A percentile compares a stretch with the other conserved stretches of the same genome.
phyloP scores from a whole-genome alignment of 73 alveolate genomes.

The Stentor roeselii region DNA sequence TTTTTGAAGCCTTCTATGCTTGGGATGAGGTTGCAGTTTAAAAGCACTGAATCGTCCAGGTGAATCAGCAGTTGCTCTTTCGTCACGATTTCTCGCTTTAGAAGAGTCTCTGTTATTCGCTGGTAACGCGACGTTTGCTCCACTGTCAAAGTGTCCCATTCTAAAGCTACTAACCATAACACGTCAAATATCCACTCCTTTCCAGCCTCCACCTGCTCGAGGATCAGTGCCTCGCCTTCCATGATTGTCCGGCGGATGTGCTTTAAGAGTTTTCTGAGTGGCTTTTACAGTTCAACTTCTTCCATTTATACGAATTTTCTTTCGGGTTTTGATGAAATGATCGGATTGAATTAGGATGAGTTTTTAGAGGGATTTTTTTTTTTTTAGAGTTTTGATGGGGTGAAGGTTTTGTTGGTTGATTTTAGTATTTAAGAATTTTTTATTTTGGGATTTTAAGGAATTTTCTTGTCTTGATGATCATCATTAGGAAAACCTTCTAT shows the following conservation, averaged over 20 bases:
- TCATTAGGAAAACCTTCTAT: too few relatives aligned
- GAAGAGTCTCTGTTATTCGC: slow-evolving; percentile 24
- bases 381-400: too few relatives aligned
- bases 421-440: too few relatives aligned
- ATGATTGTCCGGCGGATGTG: background rate
- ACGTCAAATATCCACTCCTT: slow-evolving; percentile 13
- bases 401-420: too few relatives aligned
- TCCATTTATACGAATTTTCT: too few relatives aligned
- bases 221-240: slow-evolving; percentile 1
- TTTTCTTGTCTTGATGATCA: too few relatives aligned
- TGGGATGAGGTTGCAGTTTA: background rate
- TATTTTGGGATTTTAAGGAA: too few relatives aligned
- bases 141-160: slow-evolving; percentile 26
- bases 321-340: too few relatives aligned
- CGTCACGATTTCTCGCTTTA: slow-evolving; percentile 6
- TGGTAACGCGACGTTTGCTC: background rate
- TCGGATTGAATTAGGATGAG: too few relatives aligned
- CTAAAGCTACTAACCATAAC: slow-evolving; percentile 32
- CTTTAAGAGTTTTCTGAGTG: slow-evolving; percentile 4
- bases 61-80: slow-evolving; percentile 7
- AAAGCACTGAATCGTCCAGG: slow-evolving; percentile 35
- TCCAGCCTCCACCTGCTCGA: background rate
- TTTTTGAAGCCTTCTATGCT: slow-evolving; percentile 28
- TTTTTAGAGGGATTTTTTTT: too few relatives aligned
- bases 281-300: background rate